Base-by-base conservation (phyloP, 306 rosid genomes). In the Vigna radiata region DNA sequence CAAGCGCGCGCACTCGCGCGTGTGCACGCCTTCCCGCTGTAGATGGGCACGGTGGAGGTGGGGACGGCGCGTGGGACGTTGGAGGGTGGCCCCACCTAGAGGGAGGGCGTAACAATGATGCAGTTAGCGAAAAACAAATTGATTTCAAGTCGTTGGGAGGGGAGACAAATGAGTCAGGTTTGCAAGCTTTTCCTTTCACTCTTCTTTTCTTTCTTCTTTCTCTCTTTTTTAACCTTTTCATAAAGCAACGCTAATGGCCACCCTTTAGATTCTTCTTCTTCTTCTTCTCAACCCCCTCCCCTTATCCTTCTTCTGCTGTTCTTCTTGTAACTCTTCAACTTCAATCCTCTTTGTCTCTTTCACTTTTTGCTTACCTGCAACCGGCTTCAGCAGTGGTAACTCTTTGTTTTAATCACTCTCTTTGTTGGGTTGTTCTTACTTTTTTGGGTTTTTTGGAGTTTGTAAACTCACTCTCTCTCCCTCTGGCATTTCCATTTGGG, bases 121-220 rank as follows among this genome's bases (percentile, higher is more conserved):
- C 49, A 55, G 77, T 79, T 70, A 61, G 37, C 3, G 47, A 69
- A 65, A 64, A 65, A 72, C 64, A 53, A 31, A 13, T 72, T 74
- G 61, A 72, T 80, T 82, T 82, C 83, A 81, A 83, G 85, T 81
- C 87, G 90, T 83, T 85, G 87, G 46, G 84, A 79, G 63, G 73
- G 86, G 86, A 84, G 91, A 89, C 91, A 89, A 81, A 62, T 79
- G 72, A 86, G 92, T 81, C 94, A 76, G 91, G 70, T 16, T 74
- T 69, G 72, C 60, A 69, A 68, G 25, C 21, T 48, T 81, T 48
- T 76, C n/a, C 33, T 27, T 43, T 62, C 70, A 73, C 59, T 49
- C 17, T 5, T 44, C 37, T 41, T 39, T 56, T 58, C 47, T n/a
- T 19, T 16, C 39, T 63, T 7, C 12, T 50, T 41, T 23, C 4